Evolutionary conservation across 371 early-diverging fungal genomes (phyloP).

Genomic region (Zychaea mexicana): DNA sequence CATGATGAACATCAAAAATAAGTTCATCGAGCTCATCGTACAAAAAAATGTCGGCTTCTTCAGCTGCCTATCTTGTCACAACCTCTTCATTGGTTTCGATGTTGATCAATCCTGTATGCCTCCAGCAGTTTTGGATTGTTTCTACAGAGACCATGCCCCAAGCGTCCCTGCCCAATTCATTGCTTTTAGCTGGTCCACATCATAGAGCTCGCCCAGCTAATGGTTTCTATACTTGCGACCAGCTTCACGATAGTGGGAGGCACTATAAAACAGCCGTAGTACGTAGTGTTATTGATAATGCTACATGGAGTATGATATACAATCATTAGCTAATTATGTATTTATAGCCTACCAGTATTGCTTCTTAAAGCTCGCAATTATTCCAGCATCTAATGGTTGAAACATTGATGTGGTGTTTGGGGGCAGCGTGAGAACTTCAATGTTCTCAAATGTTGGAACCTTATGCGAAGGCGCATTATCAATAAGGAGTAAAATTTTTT

Average conservation of each 20-base stretch:
- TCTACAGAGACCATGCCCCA: neutral
- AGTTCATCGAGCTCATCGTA: neutral
- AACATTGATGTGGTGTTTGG: conserved; percentile 20
- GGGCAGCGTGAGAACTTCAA: conserved; percentile 4
- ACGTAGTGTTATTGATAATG: too few relatives aligned
- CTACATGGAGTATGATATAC: neutral
- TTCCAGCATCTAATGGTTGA: conserved; percentile 19
- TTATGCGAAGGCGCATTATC: conserved; percentile 11
- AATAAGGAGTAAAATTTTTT: conserved; percentile 10
- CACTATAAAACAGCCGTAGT: neutral
- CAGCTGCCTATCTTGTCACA: neutral
- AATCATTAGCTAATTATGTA: neutral
- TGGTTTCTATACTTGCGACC: neutral
- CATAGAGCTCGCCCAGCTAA: neutral
- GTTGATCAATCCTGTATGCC: neutral
- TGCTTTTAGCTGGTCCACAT: neutral
- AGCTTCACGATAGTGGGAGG: neutral
- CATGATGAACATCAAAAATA: neutral
- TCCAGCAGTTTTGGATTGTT: neutral
- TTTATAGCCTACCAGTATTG: conserved; percentile 3
- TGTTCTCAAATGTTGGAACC: neutral
- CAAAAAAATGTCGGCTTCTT: neutral
- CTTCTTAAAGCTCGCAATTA: conserved; percentile 18
- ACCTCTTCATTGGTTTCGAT: neutral
- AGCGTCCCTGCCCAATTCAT: neutral